phyloP scores from a whole-genome alignment of 2,329 filamentous ascomycete species.

The Fusarium ambrosium region DNA sequence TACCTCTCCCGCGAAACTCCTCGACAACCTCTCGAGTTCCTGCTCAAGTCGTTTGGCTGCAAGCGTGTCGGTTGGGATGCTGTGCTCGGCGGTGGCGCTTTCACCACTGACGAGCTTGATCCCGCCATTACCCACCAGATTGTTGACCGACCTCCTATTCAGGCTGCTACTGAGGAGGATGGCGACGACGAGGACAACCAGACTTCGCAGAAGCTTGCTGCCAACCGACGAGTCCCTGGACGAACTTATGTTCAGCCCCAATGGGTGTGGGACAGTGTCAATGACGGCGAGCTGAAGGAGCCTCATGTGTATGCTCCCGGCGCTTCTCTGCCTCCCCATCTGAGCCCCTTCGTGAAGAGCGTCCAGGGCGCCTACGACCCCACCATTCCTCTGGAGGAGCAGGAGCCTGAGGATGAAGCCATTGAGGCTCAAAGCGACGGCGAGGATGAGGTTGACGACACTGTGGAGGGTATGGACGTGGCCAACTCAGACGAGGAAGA shows the following conservation, averaged over 20 bases:
- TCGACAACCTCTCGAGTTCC: conserved; percentile 89
- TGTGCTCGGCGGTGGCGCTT: conserved; percentile 90
- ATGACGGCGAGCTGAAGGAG: conserved; percentile 88
- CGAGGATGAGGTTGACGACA: conserved; percentile 60
- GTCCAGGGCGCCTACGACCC: conserved; percentile 93
- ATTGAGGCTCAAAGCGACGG: conserved; percentile 75
- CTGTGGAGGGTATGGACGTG: conserved; percentile 64
- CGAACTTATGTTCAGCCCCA: conserved; percentile 95
- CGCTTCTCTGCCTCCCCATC: conserved; percentile 88
- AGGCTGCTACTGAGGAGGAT: conserved; percentile 66
- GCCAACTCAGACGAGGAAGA: conserved; percentile 62
- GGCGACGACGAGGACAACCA: conserved; percentile 70
- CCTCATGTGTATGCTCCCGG: conserved; percentile 92
- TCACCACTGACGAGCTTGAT: conserved; percentile 89
- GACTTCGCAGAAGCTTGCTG: conserved; percentile 69
- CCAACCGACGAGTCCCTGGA: conserved; percentile 85
- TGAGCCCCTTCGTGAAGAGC: conserved; percentile 94
- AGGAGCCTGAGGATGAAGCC: conserved; percentile 89
- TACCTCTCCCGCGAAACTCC: conserved; percentile 96
- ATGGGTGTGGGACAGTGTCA: conserved; percentile 98
- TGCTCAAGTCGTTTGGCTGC: conserved; percentile 94
- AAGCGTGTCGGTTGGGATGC: conserved; percentile 96
- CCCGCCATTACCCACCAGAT: conserved; percentile 95
- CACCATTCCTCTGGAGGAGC: conserved; percentile 84
- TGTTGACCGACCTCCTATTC: conserved; percentile 87